Evolutionary conservation across 2,329 filamentous ascomycete species (phyloP).

Genomic region (Nemania diffusa): DNA sequence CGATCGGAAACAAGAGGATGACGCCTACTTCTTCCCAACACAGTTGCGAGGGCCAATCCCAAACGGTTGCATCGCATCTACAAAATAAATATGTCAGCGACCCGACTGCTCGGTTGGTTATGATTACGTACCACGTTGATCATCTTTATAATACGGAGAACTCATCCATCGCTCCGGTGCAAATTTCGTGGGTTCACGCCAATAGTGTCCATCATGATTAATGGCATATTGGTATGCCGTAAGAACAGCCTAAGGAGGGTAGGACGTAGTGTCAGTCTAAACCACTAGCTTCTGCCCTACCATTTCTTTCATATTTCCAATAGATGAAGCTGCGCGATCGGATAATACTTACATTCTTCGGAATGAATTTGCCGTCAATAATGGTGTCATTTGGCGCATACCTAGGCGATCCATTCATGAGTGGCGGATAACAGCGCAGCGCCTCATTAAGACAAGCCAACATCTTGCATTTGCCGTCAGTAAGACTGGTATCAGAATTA

Average conservation of each 20-base stretch:
- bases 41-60: slow-evolving; percentile 52
- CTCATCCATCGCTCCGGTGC: slow-evolving; percentile 54
- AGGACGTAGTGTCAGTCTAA: no score
- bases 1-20: no score
- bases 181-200: slow-evolving; percentile 51
- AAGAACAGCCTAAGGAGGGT: slow-evolving; percentile 48
- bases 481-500: no score
- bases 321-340: no score
- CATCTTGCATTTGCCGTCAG: no score
- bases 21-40: slow-evolving; percentile 52
- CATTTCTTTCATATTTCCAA: no score
- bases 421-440: slow-evolving; percentile 54
- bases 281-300: no score
- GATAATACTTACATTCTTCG: slow-evolving; percentile 31
- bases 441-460: slow-evolving; percentile 54
- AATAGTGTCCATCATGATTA: slow-evolving; percentile 50
- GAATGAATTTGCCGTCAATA: slow-evolving; percentile 14
- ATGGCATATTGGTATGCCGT: slow-evolving; percentile 51
- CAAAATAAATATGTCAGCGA: no score
- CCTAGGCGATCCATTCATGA: slow-evolving; percentile 37
- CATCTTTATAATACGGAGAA: slow-evolving; percentile 44
- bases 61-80: slow-evolving; percentile 52
- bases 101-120: no score
- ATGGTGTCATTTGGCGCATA: slow-evolving; percentile 31
- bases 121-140: slow-evolving; percentile 39